Evolutionary conservation across 352 stramenopile species (phyloP), one percentile per base, ranked within the genome.

Genomic region (Globisporangium camurandrum): DNA sequence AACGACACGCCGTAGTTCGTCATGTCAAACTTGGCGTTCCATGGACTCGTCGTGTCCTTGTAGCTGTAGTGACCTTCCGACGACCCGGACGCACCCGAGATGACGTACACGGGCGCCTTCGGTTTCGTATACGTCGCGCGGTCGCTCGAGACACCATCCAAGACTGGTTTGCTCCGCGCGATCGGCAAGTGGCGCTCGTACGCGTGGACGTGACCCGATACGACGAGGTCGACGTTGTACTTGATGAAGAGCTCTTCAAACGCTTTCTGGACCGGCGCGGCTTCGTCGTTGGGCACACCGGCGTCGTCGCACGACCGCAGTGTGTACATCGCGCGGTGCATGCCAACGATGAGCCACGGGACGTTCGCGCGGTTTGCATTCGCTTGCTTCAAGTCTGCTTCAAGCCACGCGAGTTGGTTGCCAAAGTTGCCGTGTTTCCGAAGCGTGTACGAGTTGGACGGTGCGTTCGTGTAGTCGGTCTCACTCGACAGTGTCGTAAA

Each of bases 181-280:
- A 90, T 69, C 2, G 83, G 84, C 2, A 84, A 59, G 6, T 87
- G 66, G 4, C 85, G 71, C 54, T 95, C 78, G 56, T 93, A 97
- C 37, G 71, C 77, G 60, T 97, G 88, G 20, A 88, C 61, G 59
- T 96, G 88, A 8, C 87, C 87, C 1, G 75, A 62, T 23, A 96
- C 49, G 23, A 94, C 86, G 3, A 95, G 55, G 41, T 96, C 84
- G 9, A 97, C 86, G n/a, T 75, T 66, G 75, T 90, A 92, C 59
- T 88, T 85, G 46, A 92, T 61, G 26, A 97, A 75, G 11, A 96
- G 64, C 19, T 63, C 66, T 51, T 96, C 87, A 37, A 97, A 89
- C 1, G 81, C 76, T 14, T 44, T 40, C 33, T 92, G 75, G 33
- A 95, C 52, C 14, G 31, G 33, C 33, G n/a, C 3, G 3, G 33